Base-by-base conservation (phyloP, 768 basidiomycete genomes). In the Boletus tylopilopsis region DNA sequence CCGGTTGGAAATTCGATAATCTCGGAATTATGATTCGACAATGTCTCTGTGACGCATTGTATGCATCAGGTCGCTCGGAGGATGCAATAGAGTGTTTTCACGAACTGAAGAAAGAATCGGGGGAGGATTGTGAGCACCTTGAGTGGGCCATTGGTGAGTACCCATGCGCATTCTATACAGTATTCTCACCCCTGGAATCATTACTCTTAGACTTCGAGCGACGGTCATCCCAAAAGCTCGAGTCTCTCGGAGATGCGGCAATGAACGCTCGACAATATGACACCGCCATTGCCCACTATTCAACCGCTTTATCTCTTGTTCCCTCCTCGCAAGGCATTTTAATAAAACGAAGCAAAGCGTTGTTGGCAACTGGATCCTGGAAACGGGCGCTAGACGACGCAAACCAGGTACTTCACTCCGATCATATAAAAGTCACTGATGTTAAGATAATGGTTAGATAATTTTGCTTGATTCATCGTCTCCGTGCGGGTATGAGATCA, bases 1-100 rank as follows among this genome's bases (percentile, higher is more conserved):
- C 27, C 12, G 47, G 47, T 3, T 53, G 47, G 51, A 44, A 45
- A 27, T 49, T 53, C 24, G 23, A 40, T 27, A 4, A 30, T 19
- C 36, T 53, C 5, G 8, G 10, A 9, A 30, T 38, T 3, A 19
- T 3, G 7, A 29, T 43, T 34, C 41, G 3, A 36, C 35, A 12
- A 1, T n/a, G 33, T 15, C 16, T 21, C 11, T 36, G 39, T 9
- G 39, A 51, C 23, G 39, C 45, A 5, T 10, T 51, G 16, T n/a
- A 34, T 29, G 19, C 37, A 13, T 32, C 24, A 3, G 50, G 29
- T 33, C 18, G 22, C 29, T 18, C 16, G 0, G 18, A n/a, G 18
- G 52, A 53, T 19, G 42, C 47, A 2, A 13, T 11, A 2, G 36
- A 50, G 5, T 42, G 40, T 34, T 33, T 46, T 15, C 18, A 29